Evolutionary conservation across 2,329 filamentous ascomycete genomes (phyloP).

Genomic region (Fusarium ramigenum): DNA sequence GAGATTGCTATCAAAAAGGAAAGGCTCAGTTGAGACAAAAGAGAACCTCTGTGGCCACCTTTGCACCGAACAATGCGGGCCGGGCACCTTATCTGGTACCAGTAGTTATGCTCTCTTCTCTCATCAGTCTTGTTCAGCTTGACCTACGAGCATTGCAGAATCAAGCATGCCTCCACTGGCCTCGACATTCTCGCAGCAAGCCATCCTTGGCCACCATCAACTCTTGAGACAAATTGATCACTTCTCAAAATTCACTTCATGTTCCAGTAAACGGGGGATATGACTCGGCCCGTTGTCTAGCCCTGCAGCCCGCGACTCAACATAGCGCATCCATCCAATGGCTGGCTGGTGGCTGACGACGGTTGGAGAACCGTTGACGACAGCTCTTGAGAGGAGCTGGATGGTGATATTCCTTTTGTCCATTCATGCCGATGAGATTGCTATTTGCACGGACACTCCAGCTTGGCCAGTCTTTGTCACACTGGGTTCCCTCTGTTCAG

Average conservation of each 20-base stretch:
- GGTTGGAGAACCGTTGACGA: not conserved
- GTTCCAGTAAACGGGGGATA: constrained; percentile 5
- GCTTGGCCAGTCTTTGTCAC: not conserved
- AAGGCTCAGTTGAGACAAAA: not conserved
- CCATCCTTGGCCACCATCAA: not conserved
- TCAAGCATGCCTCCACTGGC: not conserved
- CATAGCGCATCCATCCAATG: not conserved
- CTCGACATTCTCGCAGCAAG: not conserved
- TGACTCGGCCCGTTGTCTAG: constrained; percentile 2
- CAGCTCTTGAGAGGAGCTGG: not conserved
- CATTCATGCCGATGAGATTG: constrained; percentile 12
- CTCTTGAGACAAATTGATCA: not conserved
- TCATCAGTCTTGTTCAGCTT: not conserved
- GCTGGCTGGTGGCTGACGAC: constrained; percentile 5
- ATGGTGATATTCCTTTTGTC: not conserved
- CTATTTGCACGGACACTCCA: not conserved
- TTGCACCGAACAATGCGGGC: not conserved
- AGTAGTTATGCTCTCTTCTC: constrained; percentile 4
- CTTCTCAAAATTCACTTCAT: not conserved
- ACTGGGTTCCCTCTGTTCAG: not conserved
- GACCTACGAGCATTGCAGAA: constrained; percentile 13
- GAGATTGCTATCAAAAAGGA: not conserved
- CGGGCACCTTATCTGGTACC: not conserved
- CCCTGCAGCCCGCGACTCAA: not conserved
- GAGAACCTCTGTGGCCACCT: constrained; percentile 22